phyloP scores from a whole-genome alignment of 352 stramenopile genomes.

The Phytophthora macrochlamydospora region DNA sequence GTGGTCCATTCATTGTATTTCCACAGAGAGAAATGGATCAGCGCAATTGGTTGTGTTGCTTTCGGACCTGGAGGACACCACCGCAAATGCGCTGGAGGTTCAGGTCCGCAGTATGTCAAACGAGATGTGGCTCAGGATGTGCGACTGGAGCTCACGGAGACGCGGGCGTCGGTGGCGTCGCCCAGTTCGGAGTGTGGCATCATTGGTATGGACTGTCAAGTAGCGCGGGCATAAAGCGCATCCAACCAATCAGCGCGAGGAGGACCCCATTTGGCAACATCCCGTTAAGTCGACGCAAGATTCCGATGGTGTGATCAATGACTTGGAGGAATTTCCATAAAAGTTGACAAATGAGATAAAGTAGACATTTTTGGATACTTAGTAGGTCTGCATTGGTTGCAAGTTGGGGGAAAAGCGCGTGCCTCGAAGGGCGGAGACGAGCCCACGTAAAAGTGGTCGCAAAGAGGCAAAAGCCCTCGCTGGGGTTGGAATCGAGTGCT shows the following conservation, averaged over 20 bases:
- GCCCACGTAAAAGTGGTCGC: not conserved
- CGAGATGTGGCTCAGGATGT: constrained; percentile 28
- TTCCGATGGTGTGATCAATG: not conserved
- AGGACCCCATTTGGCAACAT: not conserved
- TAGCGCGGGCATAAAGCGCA: not conserved
- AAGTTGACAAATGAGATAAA: constrained; percentile 1
- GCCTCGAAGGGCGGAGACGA: constrained; percentile 30
- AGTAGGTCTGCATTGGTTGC: not conserved
- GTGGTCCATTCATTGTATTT: not conserved
- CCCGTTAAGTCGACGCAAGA: not conserved
- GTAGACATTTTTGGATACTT: not conserved
- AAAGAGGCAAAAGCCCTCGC: not conserved
- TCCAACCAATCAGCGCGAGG: constrained; percentile 21
- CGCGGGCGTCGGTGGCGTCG: constrained; percentile 10
- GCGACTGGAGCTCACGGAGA: constrained; percentile 10
- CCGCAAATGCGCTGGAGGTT: constrained; percentile 12
- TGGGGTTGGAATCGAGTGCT: not conserved
- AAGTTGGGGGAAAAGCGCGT: constrained; percentile 8
- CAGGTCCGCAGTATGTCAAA: constrained; percentile 3
- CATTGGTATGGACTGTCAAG: constrained; percentile 13
- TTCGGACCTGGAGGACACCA: not conserved
- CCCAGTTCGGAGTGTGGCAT: constrained; percentile 32
- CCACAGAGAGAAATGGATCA: no score
- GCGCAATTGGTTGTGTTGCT: not conserved
- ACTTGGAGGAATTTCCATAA: no score